Conservation (phyloP, 768 basidiomycete genomes). For the Boletellus emodensis region DNA sequence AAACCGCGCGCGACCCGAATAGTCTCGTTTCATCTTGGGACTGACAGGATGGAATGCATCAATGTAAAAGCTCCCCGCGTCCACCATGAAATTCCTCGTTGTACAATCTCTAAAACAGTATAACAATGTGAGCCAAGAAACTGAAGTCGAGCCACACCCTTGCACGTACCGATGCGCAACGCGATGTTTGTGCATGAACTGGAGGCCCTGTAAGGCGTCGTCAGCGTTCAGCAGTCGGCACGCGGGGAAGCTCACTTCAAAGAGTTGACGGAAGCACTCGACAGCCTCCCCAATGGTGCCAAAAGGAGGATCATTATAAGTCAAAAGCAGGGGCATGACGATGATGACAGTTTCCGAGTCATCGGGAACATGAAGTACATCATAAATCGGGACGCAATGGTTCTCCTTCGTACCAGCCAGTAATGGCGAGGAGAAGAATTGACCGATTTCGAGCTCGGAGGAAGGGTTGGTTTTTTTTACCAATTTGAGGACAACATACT, state of each 20-base stretch:
- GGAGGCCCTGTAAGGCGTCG: slow-evolving; percentile 13
- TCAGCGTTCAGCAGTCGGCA: background rate
- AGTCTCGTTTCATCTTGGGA: slow-evolving; percentile 16
- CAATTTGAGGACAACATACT: too few species aligned
- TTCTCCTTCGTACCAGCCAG: too few species aligned
- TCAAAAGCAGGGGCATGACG: slow-evolving; percentile 29
- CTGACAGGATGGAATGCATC: slow-evolving; percentile 28
- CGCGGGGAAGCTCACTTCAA: slow-evolving; percentile 26
- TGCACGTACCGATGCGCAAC: slow-evolving; percentile 17
- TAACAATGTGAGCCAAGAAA: too few species aligned
- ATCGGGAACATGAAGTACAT: slow-evolving; percentile 7
- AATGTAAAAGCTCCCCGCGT: slow-evolving; percentile 22
- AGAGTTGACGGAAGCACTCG: slow-evolving; percentile 31
- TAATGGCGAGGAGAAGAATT: too few species aligned
- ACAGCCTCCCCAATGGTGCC: slow-evolving; percentile 32
- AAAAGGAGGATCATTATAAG: slow-evolving; percentile 21
- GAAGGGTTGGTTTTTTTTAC: too few species aligned
- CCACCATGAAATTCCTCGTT: slow-evolving; percentile 34
- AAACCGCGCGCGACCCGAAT: slow-evolving; percentile 17
- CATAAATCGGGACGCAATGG: slow-evolving; percentile 27
- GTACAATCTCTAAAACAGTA: slow-evolving; percentile 32
- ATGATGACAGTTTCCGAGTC: slow-evolving; percentile 17
- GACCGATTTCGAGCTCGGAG: too few species aligned
- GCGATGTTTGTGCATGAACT: slow-evolving; percentile 25
- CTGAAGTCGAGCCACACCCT: too few species aligned